A percentile compares a stretch with the other conserved stretches of the same genome.
These are phyloP conservation scores for Quercus aquifolioides DNA, from an alignment of 306 rosid species.

Conservation along the genomic window DNA sequence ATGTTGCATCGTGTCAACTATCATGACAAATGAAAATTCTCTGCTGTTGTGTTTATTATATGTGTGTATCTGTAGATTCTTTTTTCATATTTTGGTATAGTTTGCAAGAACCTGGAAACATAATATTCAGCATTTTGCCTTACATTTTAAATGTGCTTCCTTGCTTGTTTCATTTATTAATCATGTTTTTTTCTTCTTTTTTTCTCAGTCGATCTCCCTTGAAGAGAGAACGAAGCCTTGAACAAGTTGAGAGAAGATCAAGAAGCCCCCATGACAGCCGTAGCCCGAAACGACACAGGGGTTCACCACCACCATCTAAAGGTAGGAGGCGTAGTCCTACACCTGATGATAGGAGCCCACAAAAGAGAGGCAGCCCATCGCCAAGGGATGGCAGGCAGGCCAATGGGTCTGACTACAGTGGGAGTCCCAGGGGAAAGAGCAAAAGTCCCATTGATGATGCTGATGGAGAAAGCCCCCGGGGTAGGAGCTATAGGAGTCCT, in stretches of 20 bases:
- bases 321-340: conserved; percentile 38
- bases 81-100: background rate
- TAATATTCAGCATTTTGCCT: background rate
- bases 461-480: conserved; percentile 25
- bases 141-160: too few relatives aligned
- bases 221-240: conserved; percentile 45
- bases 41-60: background rate
- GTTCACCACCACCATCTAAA: conserved; percentile 39
- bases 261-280: conserved; percentile 43
- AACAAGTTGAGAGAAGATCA: conserved; percentile 38
- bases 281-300: conserved; percentile 44
- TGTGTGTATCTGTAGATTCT: background rate
- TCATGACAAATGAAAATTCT: background rate
- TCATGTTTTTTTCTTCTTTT: background rate
- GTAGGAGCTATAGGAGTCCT: conserved; percentile 22
- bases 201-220: conserved; percentile 40
- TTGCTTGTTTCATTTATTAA: background rate
- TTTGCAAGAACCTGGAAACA: background rate
- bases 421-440: conserved; percentile 44
- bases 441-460: conserved; percentile 37
- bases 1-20: background rate
- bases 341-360: conserved; percentile 45
- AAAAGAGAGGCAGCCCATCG: conserved; percentile 31
- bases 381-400: conserved; percentile 25
- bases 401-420: conserved; percentile 23